Evolutionary conservation across 352 stramenopile genomes (phyloP).

Genomic region (Aphanomyces astaci): DNA sequence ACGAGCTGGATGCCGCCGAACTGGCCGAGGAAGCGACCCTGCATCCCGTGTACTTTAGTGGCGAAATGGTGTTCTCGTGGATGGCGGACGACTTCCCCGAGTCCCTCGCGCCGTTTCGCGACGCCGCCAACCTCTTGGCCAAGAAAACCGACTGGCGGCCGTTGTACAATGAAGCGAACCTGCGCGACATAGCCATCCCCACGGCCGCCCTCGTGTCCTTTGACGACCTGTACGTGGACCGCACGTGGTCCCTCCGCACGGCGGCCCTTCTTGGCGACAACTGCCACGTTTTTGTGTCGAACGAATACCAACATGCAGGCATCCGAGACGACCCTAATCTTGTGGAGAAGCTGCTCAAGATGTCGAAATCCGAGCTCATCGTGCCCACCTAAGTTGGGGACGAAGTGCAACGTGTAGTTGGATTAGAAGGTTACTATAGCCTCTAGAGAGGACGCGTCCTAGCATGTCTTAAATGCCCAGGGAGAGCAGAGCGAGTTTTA

Average conservation of each 20-base stretch:
- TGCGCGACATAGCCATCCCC: conserved; percentile 3
- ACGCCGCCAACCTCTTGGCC: conserved; percentile 1
- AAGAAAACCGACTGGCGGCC: conserved; percentile 8
- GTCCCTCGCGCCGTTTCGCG: conserved; percentile 32
- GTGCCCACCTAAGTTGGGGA: conserved; percentile 9
- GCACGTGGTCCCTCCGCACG: background rate
- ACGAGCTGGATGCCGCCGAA: background rate
- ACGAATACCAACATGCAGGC: conserved; percentile 19
- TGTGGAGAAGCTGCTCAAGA: conserved; percentile 21
- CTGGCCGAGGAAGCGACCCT: conserved; percentile 12
- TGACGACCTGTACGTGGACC: conserved; percentile 22
- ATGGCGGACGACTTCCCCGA: conserved; percentile 55
- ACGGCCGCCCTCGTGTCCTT: conserved; percentile 7
- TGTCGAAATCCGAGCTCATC: conserved; percentile 13
- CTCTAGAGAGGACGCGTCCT: too few relatives aligned
- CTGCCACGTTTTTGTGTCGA: conserved; percentile 15
- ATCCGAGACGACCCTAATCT: conserved; percentile 7
- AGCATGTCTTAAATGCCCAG: too few relatives aligned
- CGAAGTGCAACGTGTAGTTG: too few relatives aligned
- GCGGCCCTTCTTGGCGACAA: conserved; percentile 12
- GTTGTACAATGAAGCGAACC: conserved; percentile 10
- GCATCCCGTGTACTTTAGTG: conserved; percentile 46
- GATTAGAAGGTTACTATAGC: too few relatives aligned
- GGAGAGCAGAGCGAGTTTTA: too few relatives aligned
- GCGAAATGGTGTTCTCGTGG: conserved; percentile 72